Conservation (phyloP, 148 eudicot genomes). For the Rheum nobile region DNA sequence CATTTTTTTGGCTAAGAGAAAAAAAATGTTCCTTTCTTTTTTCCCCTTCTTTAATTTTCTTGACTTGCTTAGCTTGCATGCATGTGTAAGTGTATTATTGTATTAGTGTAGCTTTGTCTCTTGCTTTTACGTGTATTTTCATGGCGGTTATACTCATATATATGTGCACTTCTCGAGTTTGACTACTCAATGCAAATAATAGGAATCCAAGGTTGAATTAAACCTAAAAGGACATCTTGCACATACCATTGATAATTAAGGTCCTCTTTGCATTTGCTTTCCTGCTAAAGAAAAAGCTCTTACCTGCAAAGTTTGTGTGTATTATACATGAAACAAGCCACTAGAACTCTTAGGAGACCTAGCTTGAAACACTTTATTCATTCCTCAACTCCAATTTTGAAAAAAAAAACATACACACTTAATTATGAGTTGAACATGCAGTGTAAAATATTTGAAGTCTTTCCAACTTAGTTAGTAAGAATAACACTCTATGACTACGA, state of each 20-base stretch:
- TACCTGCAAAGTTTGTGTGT: background rate
- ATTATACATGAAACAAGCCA: too few relatives aligned
- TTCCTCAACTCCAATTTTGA: too few relatives aligned
- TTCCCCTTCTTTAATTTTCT: too few relatives aligned
- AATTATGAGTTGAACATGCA: too few relatives aligned
- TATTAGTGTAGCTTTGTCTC: background rate
- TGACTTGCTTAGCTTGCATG: background rate
- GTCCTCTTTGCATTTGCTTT: background rate
- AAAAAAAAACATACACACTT: too few relatives aligned
- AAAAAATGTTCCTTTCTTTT: background rate
- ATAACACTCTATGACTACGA: too few relatives aligned
- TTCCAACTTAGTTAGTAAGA: too few relatives aligned
- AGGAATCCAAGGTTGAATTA: background rate
- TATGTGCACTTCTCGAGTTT: background rate
- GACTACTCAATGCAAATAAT: background rate
- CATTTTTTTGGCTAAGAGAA: background rate
- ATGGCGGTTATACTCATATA: background rate
- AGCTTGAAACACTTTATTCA: too few relatives aligned
- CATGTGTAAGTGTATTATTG: conserved; percentile 5
- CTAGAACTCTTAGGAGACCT: too few relatives aligned
- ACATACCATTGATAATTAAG: background rate
- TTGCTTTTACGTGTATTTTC: conserved; percentile 1
- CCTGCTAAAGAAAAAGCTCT: background rate
- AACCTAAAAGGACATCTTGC: background rate
- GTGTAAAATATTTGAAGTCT: too few relatives aligned